Percentiles rank a stretch among this genome's conserved stretches.
These are phyloP conservation scores for Byssochlamys sp. DNA, from an alignment of 2,329 filamentous ascomycete species.

Conservation along the genomic window DNA sequence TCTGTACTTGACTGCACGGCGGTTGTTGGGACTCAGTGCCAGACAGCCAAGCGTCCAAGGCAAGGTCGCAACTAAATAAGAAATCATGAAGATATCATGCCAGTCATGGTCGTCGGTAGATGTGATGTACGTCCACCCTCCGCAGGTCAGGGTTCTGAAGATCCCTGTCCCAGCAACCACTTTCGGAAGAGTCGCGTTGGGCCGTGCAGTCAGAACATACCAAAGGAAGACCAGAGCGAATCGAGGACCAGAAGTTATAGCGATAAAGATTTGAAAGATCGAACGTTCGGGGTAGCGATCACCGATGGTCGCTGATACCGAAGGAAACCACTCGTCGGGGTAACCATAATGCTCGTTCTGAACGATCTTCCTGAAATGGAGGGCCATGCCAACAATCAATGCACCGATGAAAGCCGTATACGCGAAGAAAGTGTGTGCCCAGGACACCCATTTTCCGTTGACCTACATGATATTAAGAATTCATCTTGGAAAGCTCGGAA, in stretches of 20 bases:
- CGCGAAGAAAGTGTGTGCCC: slow-evolving; percentile 71
- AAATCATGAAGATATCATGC: slow-evolving; percentile 99
- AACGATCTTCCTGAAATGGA: slow-evolving; percentile 96
- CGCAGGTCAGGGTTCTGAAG: slow-evolving; percentile 84
- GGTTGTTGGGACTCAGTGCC: slow-evolving; percentile 74
- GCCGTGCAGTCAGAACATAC: slow-evolving; percentile 76
- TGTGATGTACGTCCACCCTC: slow-evolving; percentile 96
- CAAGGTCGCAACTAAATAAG: slow-evolving; percentile 84
- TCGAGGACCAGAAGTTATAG: slow-evolving; percentile 84
- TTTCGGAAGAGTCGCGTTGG: slow-evolving; percentile 66
- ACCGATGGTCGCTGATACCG: slow-evolving; percentile 91
- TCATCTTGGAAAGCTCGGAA: slow-evolving; percentile 7
- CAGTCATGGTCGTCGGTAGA: slow-evolving; percentile 97
- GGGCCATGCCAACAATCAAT: slow-evolving; percentile 63
- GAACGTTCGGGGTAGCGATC: slow-evolving; percentile 94
- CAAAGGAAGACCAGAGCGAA: slow-evolving; percentile 84
- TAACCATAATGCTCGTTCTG: slow-evolving; percentile 94
- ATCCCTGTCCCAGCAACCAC: slow-evolving; percentile 70
- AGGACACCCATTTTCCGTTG: slow-evolving; percentile 83
- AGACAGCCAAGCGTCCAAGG: slow-evolving; percentile 93
- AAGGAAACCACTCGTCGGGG: slow-evolving; percentile 92
- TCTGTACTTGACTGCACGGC: slow-evolving; percentile 72
- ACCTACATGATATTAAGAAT: slow-evolving; percentile 43
- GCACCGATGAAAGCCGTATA: slow-evolving; percentile 80
- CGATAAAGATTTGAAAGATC: slow-evolving; percentile 95